Conservation (phyloP, 768 basidiomycete genomes). For the Xerocomus spinulosus region DNA sequence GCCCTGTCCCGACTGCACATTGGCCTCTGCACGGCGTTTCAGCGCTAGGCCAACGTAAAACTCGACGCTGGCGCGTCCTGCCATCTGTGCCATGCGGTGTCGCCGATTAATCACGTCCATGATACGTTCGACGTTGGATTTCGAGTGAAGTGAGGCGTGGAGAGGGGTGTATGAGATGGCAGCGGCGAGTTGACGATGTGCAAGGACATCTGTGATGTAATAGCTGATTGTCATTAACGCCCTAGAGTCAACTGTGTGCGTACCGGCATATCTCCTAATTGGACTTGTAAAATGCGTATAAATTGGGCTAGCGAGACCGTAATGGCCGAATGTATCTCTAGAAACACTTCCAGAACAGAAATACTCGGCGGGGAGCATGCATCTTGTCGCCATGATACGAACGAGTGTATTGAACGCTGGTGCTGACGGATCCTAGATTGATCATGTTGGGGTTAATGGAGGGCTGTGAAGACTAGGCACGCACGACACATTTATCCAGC, state of each 20-base stretch:
- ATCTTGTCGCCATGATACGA: slow-evolving; percentile 97
- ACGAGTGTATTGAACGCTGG: slow-evolving; percentile 97
- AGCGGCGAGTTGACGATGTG: slow-evolving; percentile 88
- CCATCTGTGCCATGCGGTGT: slow-evolving; percentile 97
- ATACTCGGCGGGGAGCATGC: slow-evolving; percentile 98
- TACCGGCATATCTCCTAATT: slow-evolving; percentile 92
- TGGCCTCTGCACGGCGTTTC: slow-evolving; percentile 52
- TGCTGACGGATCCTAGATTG: slow-evolving; percentile 64
- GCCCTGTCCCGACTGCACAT: slow-evolving; percentile 23
- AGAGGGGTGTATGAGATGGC: slow-evolving; percentile 81
- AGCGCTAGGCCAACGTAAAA: slow-evolving; percentile 95
- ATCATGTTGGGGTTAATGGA: not conserved
- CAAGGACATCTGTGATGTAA: slow-evolving; percentile 76
- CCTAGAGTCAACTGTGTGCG: slow-evolving; percentile 11
- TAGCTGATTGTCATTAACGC: too few species aligned
- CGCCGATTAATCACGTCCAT: slow-evolving; percentile 85
- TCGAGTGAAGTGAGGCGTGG: slow-evolving; percentile 85
- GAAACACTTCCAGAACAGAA: slow-evolving; percentile 94
- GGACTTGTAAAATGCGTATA: slow-evolving; percentile 99
- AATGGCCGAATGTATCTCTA: slow-evolving; percentile 91
- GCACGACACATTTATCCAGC: slow-evolving; percentile 80
- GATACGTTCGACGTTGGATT: slow-evolving; percentile 80
- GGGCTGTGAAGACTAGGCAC: slow-evolving; percentile 25
- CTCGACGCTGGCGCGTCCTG: slow-evolving; percentile 92
- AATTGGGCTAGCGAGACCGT: slow-evolving; percentile 94